Evolutionary conservation across 2,329 filamentous ascomycete genomes (phyloP).

Genomic region (Parascedosporium putredinis): DNA sequence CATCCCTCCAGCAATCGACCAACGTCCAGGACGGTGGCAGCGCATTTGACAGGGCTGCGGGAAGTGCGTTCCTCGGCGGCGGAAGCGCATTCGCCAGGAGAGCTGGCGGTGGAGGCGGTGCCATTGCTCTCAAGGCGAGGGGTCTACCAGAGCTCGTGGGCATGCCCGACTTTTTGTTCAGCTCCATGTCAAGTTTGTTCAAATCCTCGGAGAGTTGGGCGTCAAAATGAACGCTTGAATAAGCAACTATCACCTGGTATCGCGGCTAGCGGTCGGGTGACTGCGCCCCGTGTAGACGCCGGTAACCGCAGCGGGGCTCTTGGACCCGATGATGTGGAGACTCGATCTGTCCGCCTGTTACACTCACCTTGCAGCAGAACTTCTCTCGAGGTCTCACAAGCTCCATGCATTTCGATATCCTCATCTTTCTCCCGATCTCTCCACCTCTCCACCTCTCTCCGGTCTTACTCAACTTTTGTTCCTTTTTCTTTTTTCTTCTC

Average conservation of each 20-base stretch:
- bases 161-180: constrained; percentile 59
- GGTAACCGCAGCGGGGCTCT: no score
- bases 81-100: constrained; percentile 17
- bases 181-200: constrained; percentile 53
- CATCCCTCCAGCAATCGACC: not conserved
- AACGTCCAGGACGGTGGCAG: constrained; percentile 13
- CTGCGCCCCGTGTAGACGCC: no score
- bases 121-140: constrained; percentile 45
- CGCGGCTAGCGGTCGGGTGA: not conserved
- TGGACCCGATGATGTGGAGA: no score
- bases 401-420: no score
- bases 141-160: constrained; percentile 57
- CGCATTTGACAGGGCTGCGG: constrained; percentile 28
- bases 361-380: no score
- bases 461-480: not conserved
- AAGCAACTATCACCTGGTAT: not conserved
- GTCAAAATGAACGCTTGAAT: constrained; percentile 39
- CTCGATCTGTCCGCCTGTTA: no score
- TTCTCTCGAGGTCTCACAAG: no score
- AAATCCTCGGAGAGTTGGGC: constrained; percentile 48
- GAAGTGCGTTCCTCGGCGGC: constrained; percentile 26
- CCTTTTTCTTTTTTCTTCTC: not conserved
- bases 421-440: not conserved
- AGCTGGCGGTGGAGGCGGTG: constrained; percentile 36
- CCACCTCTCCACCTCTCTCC: not conserved